Conservation (phyloP, 169 alveolate genomes). For the Plasmodium knowlesi region DNA sequence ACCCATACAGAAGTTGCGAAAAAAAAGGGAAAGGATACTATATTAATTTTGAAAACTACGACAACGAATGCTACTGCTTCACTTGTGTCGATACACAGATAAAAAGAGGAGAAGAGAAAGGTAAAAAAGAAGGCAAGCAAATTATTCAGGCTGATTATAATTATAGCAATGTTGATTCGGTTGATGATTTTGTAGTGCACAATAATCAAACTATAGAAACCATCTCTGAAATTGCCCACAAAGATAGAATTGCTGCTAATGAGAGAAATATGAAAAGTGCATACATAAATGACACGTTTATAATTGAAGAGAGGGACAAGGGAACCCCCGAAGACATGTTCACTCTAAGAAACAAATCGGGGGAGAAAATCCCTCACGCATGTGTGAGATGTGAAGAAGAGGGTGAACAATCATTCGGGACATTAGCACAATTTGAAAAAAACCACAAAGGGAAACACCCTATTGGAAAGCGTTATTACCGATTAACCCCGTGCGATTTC, state of each 20-base stretch:
- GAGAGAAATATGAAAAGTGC: background rate
- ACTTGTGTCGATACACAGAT: background rate
- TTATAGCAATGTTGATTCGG: constrained; percentile 39
- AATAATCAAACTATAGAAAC: constrained; percentile 57
- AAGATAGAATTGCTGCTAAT: constrained; percentile 25
- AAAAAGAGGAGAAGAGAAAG: background rate
- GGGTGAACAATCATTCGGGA: background rate
- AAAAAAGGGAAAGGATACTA: background rate
- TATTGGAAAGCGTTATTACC: background rate
- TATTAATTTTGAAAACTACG: constrained; percentile 25
- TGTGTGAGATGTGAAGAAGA: background rate
- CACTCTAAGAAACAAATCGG: background rate
- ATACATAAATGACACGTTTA: constrained; percentile 35
- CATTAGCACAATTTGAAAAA: background rate
- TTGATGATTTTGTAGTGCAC: constrained; percentile 33
- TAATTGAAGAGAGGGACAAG: background rate
- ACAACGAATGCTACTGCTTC: constrained; percentile 55
- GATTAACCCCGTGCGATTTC: background rate
- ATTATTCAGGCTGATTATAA: constrained; percentile 8
- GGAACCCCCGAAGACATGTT: background rate
- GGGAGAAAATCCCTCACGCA: background rate
- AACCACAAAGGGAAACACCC: background rate
- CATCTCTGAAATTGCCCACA: constrained; percentile 14
- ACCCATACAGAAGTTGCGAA: background rate
- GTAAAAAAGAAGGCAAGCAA: background rate